These are phyloP conservation scores for Nitzschia inconspicua DNA, from an alignment of 108 stramenopile species.

Conservation along the genomic window DNA sequence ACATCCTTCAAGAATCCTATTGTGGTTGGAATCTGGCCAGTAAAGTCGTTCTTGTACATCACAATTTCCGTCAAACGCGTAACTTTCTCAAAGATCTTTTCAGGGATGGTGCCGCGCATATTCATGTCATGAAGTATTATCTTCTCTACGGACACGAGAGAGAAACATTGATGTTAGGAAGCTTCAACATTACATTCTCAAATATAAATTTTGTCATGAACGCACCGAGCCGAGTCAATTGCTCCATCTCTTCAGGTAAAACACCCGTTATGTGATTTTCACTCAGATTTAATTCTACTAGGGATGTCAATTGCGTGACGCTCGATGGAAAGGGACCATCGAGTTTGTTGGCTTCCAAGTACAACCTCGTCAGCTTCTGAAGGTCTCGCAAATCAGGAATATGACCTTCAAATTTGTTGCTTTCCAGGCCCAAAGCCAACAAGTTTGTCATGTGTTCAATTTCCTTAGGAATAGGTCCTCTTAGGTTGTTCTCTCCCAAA, in stretches of 20 bases:
- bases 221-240: conserved; percentile 37
- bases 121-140: neutral
- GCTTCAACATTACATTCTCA: neutral
- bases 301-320: conserved; percentile 19
- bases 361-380: neutral
- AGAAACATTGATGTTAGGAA: neutral
- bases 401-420: conserved; percentile 8
- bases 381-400: conserved; percentile 7
- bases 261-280: conserved; percentile 33
- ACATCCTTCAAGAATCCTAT: conserved; percentile 34
- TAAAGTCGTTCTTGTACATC: conserved; percentile 30
- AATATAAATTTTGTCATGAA: neutral
- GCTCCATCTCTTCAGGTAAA: conserved; percentile 31
- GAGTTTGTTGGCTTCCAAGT: conserved; percentile 22
- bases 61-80: conserved; percentile 23
- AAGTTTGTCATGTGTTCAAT: conserved; percentile 12
- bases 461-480: conserved; percentile 30
- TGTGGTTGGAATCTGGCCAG: conserved; percentile 35
- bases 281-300: conserved; percentile 28
- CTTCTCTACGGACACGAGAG: neutral
- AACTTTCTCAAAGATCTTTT: conserved; percentile 6
- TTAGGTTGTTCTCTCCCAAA: conserved; percentile 36
- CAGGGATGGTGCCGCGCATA: conserved; percentile 18
- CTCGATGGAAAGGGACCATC: conserved; percentile 24
- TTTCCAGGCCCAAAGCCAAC: conserved; percentile 12